phyloP scores from a whole-genome alignment of 2,329 filamentous ascomycete species.

The Neofusicoccum parvum region DNA sequence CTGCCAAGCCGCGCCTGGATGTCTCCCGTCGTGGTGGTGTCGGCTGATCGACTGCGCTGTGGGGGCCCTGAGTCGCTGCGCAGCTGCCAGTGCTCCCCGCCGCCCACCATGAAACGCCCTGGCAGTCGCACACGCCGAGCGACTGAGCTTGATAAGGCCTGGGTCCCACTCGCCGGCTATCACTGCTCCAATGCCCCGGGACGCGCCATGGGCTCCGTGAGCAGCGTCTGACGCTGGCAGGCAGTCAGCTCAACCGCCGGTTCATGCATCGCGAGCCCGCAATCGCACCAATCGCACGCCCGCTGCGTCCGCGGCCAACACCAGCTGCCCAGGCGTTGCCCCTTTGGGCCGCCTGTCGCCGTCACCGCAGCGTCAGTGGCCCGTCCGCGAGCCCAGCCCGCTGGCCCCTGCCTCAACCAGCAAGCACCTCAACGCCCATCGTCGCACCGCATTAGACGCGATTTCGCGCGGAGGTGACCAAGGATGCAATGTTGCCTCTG shows the following conservation, averaged over 20 bases:
- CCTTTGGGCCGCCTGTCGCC: not conserved
- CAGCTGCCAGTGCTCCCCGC: too few relatives aligned
- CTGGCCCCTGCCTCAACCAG: not conserved
- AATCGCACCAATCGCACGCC: not conserved
- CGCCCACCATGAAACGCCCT: constrained; percentile 15
- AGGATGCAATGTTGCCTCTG: not conserved
- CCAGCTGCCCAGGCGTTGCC: not conserved
- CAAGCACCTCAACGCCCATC: constrained; percentile 5
- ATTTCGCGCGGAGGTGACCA: not conserved
- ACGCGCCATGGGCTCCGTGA: not conserved
- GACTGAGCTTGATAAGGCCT: constrained; percentile 12
- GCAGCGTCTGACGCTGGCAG: constrained; percentile 3
- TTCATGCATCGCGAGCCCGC: constrained; percentile 8
- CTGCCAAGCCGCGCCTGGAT: constrained; percentile 15
- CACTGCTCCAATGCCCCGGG: not conserved
- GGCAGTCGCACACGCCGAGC: not conserved
- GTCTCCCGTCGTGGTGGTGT: not conserved
- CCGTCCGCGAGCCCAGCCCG: not conserved
- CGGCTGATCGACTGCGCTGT: constrained; percentile 14
- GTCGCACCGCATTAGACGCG: constrained; percentile 16
- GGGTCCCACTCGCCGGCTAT: not conserved
- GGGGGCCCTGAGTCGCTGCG: not conserved
- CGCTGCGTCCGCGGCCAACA: not conserved
- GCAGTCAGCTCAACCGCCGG: constrained; percentile 6
- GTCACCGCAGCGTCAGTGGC: constrained; percentile 15